Evolutionary conservation across 2,329 filamentous ascomycete species (phyloP).

Genomic region (Fusarium sp.): DNA sequence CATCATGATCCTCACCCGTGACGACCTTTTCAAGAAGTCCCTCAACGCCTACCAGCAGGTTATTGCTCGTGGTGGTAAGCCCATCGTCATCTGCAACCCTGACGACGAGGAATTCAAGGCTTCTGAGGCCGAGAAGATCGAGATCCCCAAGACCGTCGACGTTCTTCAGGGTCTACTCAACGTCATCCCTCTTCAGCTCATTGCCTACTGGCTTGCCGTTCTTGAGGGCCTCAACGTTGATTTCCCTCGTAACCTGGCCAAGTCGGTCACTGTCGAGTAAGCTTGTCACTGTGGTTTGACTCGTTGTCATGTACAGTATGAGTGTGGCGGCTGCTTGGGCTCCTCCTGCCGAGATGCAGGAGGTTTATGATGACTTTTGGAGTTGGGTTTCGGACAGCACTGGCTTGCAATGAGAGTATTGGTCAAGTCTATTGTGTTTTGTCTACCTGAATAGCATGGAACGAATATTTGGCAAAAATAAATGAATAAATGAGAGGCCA

Average conservation of each 20-base stretch:
- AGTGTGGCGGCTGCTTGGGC: slow-evolving; percentile 34
- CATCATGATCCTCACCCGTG: slow-evolving; percentile 98
- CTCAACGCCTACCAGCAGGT: slow-evolving; percentile 99
- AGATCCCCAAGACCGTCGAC: slow-evolving; percentile 96
- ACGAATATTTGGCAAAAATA: slow-evolving; percentile 40
- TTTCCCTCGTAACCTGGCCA: slow-evolving; percentile 98
- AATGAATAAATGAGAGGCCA: slow-evolving; percentile 41
- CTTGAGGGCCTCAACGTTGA: slow-evolving; percentile 97
- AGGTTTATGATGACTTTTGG: slow-evolving; percentile 47
- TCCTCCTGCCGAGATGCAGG: slow-evolving; percentile 38
- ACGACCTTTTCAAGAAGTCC: slow-evolving; percentile 98
- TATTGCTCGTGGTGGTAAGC: slow-evolving; percentile 93
- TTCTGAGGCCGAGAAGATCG: slow-evolving; percentile 94
- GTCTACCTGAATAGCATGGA: slow-evolving; percentile 45
- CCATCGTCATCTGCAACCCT: slow-evolving; percentile 98
- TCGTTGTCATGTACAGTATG: slow-evolving; percentile 38
- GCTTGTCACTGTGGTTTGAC: slow-evolving; percentile 37
- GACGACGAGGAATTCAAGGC: slow-evolving; percentile 88
- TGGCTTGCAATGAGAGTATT: slow-evolving; percentile 41
- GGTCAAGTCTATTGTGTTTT: slow-evolving; percentile 41
- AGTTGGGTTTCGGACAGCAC: slow-evolving; percentile 49
- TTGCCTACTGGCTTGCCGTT: slow-evolving; percentile 98
- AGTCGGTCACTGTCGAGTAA: slow-evolving; percentile 99
- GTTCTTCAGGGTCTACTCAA: slow-evolving; percentile 96
- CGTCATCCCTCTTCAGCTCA: slow-evolving; percentile 96